Conservation (phyloP, 2,329 filamentous ascomycete genomes). For the Fusarium floridanum region DNA sequence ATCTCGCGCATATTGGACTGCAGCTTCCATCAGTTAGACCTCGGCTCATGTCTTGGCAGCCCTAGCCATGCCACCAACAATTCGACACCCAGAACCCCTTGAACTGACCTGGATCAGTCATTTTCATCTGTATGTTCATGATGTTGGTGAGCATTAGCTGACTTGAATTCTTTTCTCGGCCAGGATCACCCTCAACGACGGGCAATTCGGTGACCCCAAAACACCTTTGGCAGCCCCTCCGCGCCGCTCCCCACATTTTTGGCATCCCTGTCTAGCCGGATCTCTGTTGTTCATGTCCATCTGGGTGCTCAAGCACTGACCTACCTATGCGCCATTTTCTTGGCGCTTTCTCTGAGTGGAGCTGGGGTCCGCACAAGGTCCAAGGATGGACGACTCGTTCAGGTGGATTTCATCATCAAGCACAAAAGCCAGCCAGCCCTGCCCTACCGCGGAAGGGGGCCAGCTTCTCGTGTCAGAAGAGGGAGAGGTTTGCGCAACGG, state of each 20-base stretch:
- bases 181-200: constrained; percentile 7
- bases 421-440: constrained; percentile 3
- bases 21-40: constrained; percentile 1
- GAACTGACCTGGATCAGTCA: not conserved
- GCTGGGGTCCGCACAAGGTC: constrained; percentile 30
- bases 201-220: constrained; percentile 6
- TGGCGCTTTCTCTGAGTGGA: constrained; percentile 35
- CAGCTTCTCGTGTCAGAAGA: not conserved
- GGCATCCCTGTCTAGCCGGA: constrained; percentile 40
- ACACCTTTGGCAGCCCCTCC: not conserved
- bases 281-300: constrained; percentile 27
- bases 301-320: constrained; percentile 13
- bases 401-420: constrained; percentile 19
- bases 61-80: not conserved
- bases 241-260: constrained; percentile 34
- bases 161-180: not conserved
- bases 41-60: constrained; percentile 25
- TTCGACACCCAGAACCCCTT: not conserved
- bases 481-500: not conserved
- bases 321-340: constrained; percentile 40
- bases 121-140: not conserved
- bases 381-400: constrained; percentile 18
- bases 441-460: not conserved
- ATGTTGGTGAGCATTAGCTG: not conserved
- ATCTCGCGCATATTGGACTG: constrained; percentile 1